Evolutionary conservation across 495 filamentous ascomycete genomes (phyloP), one percentile per base, ranked within the genome.

Genomic region (Hypomontagnella submonticulosa): DNA sequence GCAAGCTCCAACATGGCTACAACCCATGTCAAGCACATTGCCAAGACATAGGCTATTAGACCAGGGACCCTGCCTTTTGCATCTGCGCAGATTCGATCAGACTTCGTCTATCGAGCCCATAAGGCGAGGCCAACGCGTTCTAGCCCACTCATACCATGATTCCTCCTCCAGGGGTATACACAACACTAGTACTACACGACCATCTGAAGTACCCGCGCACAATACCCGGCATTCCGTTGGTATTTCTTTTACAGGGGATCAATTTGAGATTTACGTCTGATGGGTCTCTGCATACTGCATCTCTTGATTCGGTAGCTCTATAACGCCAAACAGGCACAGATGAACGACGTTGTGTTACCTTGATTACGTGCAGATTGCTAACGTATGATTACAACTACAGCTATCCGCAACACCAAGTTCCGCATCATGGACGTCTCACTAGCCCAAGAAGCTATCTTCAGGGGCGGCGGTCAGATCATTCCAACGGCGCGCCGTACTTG

Each of bases 341-440:
- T 59, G 11, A 34, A 56, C 36, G 40, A 58, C 34, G 47, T 48
- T 43, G 44, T 56, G 20, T 27, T 44, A 32, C 20, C 43, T 50
- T 41, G 36, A 57, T 51, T 32, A 37, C n/a, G 30, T 13, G 34
- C 36, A 50, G 36, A 61, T 57, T 67, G 61, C 69, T 71, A 61
- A 66, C 49, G 46, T 10, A 8, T 20, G 33, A 55, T 20, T 55
- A 32, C 54, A 67, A 43, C 16, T 37, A n/a, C 66, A 93, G 90
- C 95, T 40, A 97, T 99, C 75, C 92, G 95, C 55, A 97, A 98
- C 77, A 90, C 91, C 71, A 96, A 93, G 67, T 99, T 98, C 82
- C 89, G 90, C 63, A 85, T 99, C 73, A 98, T 92, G 58, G 96
- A 98, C 71, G 87, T 96, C 42, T 83, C 89, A 20, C 86, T 99